Conservation (phyloP, 495 filamentous ascomycete genomes). For the Cercophora samala region DNA sequence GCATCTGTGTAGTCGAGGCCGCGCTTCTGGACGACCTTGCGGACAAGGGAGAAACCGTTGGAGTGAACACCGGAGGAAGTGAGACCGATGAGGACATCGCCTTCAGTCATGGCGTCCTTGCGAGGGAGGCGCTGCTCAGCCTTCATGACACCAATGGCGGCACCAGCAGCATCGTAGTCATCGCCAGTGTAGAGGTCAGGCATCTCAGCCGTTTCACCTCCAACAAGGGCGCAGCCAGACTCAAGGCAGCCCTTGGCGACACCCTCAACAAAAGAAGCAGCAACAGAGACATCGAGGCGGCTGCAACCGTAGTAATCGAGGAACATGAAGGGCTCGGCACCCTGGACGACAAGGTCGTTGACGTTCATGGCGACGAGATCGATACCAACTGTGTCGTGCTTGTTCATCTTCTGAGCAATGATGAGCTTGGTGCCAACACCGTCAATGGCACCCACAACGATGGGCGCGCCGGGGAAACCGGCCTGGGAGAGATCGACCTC, state of each 20-base stretch:
- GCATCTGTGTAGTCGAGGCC: conserved; percentile 64
- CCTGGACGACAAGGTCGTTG: conserved; percentile 94
- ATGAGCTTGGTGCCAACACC: conserved; percentile 96
- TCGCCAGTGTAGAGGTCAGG: conserved; percentile 80
- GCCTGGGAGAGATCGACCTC: conserved; percentile 76
- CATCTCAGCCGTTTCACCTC: conserved; percentile 98
- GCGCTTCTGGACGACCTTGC: conserved; percentile 72
- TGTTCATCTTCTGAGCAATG: conserved; percentile 80
- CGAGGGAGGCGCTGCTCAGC: conserved; percentile 68
- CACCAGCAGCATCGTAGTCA: conserved; percentile 87
- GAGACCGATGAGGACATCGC: conserved; percentile 82
- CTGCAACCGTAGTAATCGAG: conserved; percentile 94
- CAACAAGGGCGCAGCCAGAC: conserved; percentile 82
- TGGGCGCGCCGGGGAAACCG: conserved; percentile 69
- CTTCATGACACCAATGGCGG: conserved; percentile 76
- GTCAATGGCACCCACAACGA: conserved; percentile 86
- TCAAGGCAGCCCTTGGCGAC: conserved; percentile 80
- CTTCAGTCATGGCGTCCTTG: conserved; percentile 67
- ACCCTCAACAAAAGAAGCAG: conserved; percentile 78
- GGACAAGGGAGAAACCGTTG: conserved; percentile 92
- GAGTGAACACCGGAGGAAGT: conserved; percentile 83
- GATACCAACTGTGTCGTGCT: conserved; percentile 91
- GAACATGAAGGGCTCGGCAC: conserved; percentile 90
- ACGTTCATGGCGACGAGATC: conserved; percentile 99
- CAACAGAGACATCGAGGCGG: conserved; percentile 72